phyloP scores from a whole-genome alignment of 306 rosid species.

The Vigna trinervia region DNA sequence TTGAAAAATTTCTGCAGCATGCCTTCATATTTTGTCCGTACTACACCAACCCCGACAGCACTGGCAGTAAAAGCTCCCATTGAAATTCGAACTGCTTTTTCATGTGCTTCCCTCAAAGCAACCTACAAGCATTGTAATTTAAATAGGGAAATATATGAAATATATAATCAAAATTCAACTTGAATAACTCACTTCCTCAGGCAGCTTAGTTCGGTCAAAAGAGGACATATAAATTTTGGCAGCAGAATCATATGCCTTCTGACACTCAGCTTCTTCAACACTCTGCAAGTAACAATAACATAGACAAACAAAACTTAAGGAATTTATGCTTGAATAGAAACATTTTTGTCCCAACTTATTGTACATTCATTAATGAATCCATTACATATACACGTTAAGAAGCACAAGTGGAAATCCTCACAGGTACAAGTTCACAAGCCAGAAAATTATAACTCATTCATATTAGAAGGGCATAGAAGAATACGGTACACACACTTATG shows the following conservation, averaged over 20 bases:
- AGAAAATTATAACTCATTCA: not conserved
- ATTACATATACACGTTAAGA: not conserved
- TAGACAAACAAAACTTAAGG: not conserved
- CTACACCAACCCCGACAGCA: constrained; percentile 78
- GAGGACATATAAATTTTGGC: constrained; percentile 63
- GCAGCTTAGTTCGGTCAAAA: constrained; percentile 70
- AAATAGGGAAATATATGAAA: constrained; percentile 9
- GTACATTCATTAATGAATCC: not conserved
- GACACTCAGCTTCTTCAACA: constrained; percentile 86
- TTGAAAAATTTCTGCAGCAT: constrained; percentile 65
- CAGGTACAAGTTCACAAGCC: not conserved
- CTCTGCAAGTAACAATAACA: constrained; percentile 53
- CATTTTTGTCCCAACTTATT: not conserved
- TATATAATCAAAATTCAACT: constrained; percentile 4
- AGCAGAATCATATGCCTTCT: constrained; percentile 69
- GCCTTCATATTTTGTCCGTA: constrained; percentile 69
- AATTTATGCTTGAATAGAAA: not conserved
- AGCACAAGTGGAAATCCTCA: not conserved
- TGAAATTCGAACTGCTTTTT: constrained; percentile 68
- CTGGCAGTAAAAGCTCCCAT: constrained; percentile 63
- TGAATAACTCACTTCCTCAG: constrained; percentile 71
- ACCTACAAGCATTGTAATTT: constrained; percentile 53
- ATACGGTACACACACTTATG: not conserved
- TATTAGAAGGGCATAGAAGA: not conserved
- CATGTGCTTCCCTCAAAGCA: constrained; percentile 81